Evolutionary conservation across 257 asterid species (phyloP).

Genomic region (Solanum chaucha): DNA sequence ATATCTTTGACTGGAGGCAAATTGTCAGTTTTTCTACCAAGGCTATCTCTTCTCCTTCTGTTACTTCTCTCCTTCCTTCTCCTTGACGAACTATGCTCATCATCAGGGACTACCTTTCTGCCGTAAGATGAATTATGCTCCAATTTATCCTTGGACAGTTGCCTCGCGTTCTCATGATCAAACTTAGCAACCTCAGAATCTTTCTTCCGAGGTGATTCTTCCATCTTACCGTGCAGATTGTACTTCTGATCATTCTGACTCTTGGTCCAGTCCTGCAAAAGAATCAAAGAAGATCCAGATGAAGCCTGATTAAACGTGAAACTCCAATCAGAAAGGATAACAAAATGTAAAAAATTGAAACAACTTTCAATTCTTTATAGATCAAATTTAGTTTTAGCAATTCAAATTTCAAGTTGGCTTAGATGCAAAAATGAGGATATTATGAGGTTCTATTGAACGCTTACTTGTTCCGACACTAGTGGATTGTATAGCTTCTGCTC

Average conservation of each 20-base stretch:
- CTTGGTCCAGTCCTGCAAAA: slow-evolving; percentile 26
- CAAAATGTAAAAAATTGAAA: neutral
- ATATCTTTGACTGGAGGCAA: slow-evolving; percentile 21
- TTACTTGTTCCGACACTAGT: slow-evolving; percentile 31
- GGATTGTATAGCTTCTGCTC: slow-evolving; percentile 43
- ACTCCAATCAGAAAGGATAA: neutral
- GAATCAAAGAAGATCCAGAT: neutral
- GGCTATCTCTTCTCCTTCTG: neutral
- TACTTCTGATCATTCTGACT: neutral
- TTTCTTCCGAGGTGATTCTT: slow-evolving; percentile 12
- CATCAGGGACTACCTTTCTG: neutral
- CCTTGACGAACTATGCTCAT: neutral
- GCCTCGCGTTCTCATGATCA: neutral
- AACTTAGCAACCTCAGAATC: neutral
- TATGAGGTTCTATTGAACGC: neutral
- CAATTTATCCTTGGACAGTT: neutral
- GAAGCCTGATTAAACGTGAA: neutral
- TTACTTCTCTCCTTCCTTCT: neutral
- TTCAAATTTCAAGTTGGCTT: neutral
- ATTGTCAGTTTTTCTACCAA: neutral
- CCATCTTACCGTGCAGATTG: neutral
- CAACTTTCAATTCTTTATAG: neutral
- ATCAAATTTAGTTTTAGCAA: neutral
- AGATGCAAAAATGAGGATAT: neutral
- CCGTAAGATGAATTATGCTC: neutral